phyloP scores from a whole-genome alignment of 148 eudicot species.

The Agrostemma githago region DNA sequence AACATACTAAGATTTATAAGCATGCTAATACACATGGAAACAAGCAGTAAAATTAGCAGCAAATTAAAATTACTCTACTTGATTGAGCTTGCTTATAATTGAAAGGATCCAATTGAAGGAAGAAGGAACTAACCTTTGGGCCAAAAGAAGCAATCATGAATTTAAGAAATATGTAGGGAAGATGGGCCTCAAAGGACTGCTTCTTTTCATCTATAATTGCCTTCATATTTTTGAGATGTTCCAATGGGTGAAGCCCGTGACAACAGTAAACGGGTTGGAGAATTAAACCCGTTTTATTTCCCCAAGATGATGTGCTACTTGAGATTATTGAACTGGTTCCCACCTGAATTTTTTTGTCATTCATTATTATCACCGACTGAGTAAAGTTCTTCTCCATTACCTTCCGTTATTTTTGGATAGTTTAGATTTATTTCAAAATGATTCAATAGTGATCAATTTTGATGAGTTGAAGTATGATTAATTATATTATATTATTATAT shows the following conservation, averaged over 20 bases:
- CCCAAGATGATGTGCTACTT: constrained; percentile 24
- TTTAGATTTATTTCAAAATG: too few species aligned
- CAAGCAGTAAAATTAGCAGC: not conserved
- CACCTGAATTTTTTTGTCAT: not conserved
- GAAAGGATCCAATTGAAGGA: too few species aligned
- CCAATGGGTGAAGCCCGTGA: constrained; percentile 21
- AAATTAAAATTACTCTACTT: not conserved
- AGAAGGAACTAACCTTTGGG: constrained; percentile 24
- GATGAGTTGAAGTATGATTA: too few species aligned
- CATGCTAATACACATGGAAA: not conserved
- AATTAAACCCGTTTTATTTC: constrained; percentile 32
- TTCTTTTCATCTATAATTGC: constrained; percentile 34
- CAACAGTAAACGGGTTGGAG: constrained; percentile 23
- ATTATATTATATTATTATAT: too few species aligned
- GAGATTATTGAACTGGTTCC: not conserved
- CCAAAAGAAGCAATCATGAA: constrained; percentile 14
- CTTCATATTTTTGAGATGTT: constrained; percentile 29
- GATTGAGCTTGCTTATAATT: too few species aligned
- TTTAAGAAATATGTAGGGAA: constrained; percentile 2
- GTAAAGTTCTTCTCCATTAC: too few species aligned
- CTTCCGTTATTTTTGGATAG: too few species aligned
- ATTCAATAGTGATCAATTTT: too few species aligned
- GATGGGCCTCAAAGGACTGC: constrained; percentile 30
- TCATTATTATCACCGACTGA: not conserved
- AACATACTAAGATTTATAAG: too few species aligned